Conservation (phyloP, 345 rosid species). For the Erysimum cheiranthoides region DNA sequence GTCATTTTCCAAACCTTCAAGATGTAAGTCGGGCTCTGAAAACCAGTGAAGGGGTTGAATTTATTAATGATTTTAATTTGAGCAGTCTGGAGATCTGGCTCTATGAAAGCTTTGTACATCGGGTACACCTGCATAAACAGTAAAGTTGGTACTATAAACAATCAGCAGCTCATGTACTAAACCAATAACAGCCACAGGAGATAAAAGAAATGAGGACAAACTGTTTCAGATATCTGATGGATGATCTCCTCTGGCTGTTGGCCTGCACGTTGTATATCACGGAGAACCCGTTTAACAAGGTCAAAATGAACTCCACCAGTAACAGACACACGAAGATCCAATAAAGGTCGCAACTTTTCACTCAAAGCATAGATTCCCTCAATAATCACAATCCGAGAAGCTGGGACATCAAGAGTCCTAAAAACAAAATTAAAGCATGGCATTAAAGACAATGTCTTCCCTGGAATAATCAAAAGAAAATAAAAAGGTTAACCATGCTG, state of each 20-base stretch:
- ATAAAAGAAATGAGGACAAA: constrained; percentile 39
- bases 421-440: constrained; percentile 34
- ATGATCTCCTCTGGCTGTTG: constrained; percentile 98
- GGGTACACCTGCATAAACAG: constrained; percentile 81
- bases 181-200: constrained; percentile 19
- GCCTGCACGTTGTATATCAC: constrained; percentile 98
- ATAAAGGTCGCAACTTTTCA: constrained; percentile 80
- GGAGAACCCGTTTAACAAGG: constrained; percentile 94
- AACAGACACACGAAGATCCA: constrained; percentile 90
- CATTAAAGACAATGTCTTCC: constrained; percentile 24
- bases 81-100: constrained; percentile 98
- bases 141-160: constrained; percentile 3
- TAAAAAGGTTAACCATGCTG: not conserved
- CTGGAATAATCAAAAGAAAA: not conserved
- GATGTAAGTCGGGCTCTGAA: constrained; percentile 95
- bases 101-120: constrained; percentile 99
- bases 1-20: constrained; percentile 69
- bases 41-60: constrained; percentile 96
- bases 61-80: constrained; percentile 90
- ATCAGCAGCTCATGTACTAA: not conserved
- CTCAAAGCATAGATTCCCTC: constrained; percentile 98
- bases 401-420: constrained; percentile 90
- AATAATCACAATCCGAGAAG: constrained; percentile 88
- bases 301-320: constrained; percentile 99
- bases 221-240: constrained; percentile 99